A percentile compares a stretch with the other conserved stretches of the same genome.
These are phyloP conservation scores for Allium cepa DNA, from an alignment of 106 monocot species.

Conservation along the genomic window DNA sequence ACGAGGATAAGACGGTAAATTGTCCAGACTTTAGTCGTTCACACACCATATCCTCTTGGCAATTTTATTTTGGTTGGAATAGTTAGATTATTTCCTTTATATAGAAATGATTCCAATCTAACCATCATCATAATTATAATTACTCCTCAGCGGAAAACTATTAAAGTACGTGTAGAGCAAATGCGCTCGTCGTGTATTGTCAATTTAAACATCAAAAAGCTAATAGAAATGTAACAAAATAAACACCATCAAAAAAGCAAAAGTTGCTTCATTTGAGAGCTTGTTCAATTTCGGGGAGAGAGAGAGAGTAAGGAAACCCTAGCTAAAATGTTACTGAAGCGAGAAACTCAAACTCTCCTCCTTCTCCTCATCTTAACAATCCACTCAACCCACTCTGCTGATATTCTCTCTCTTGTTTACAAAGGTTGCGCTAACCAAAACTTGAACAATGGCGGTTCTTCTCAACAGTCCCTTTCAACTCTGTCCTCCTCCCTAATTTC, in stretches of 20 bases:
- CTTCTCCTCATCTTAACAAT: slow-evolving; percentile 3
- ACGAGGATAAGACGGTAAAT: too few species aligned
- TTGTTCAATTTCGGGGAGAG: background rate
- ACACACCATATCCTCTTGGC: too few species aligned
- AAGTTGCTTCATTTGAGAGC: background rate
- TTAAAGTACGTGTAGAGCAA: too few species aligned
- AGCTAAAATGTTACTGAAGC: slow-evolving; percentile 5
- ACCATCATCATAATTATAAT: too few species aligned
- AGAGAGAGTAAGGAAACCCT: slow-evolving; percentile 2
- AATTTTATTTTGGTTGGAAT: too few species aligned
- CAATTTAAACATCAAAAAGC: too few species aligned
- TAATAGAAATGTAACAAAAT: background rate
- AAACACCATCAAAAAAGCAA: background rate
- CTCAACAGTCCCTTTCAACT: slow-evolving; percentile 38
- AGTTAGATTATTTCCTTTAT: too few species aligned
- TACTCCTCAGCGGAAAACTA: too few species aligned
- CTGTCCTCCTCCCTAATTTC: slow-evolving; percentile 50
- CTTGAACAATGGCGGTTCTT: slow-evolving; percentile 1
- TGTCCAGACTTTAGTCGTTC: too few species aligned
- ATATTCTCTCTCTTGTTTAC: slow-evolving; percentile 64
- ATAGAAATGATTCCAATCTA: too few species aligned
- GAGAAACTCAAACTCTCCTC: background rate
- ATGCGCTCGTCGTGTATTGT: too few species aligned
- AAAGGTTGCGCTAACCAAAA: slow-evolving; percentile 71
- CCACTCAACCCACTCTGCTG: slow-evolving; percentile 5